Evolutionary conservation across 345 rosid genomes (phyloP).

Genomic region (Bretschneidera sinensis): DNA sequence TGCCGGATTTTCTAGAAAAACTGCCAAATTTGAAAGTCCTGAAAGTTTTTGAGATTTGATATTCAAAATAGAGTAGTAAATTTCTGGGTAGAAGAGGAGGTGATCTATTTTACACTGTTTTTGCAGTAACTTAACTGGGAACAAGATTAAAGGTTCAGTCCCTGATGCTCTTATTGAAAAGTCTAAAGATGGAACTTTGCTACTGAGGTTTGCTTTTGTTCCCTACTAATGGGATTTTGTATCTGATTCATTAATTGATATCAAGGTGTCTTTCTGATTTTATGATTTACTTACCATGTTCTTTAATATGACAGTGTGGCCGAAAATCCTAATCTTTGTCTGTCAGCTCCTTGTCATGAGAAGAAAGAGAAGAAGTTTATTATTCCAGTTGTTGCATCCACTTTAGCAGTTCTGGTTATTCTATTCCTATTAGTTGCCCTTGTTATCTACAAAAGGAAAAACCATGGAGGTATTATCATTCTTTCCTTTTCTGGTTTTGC

Average conservation of each 20-base stretch:
- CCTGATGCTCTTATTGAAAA: background rate
- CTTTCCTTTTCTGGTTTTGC: background rate
- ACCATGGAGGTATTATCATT: background rate
- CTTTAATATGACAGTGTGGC: too few species aligned
- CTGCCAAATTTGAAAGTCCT: too few species aligned
- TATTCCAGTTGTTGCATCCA: too few species aligned
- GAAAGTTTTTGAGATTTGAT: too few species aligned
- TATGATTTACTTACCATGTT: background rate
- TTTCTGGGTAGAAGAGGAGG: too few species aligned
- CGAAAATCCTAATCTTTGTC: constrained; percentile 11
- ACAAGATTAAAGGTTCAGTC: background rate
- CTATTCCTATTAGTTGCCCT: too few species aligned
- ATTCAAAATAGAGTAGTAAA: too few species aligned
- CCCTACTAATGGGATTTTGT: too few species aligned
- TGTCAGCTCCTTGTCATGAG: constrained; percentile 10
- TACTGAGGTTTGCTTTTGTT: background rate
- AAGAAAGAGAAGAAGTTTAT: constrained; percentile 5
- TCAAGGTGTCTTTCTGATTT: background rate
- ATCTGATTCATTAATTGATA: background rate
- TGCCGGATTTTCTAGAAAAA: too few species aligned
- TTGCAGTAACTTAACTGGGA: background rate
- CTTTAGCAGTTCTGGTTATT: too few species aligned
- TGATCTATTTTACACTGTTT: background rate
- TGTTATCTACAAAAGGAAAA: background rate
- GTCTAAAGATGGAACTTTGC: background rate